Evolutionary conservation across 1,284 basidiomycete species (phyloP).

Genomic region (Coniferiporia sulphurascens): DNA sequence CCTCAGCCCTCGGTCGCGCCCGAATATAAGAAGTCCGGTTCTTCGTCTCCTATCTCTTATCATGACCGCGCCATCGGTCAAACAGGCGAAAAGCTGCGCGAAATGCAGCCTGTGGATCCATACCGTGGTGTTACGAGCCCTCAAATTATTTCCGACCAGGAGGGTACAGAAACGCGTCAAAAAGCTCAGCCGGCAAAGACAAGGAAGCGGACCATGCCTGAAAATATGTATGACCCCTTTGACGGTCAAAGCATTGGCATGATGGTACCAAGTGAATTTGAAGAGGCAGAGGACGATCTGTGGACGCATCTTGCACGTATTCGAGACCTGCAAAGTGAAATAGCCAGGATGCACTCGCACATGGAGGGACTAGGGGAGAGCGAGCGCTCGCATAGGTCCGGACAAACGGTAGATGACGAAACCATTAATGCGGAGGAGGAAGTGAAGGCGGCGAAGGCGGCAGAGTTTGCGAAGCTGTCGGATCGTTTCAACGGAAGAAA

Average conservation of each 20-base stretch:
- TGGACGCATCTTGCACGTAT: conserved; percentile 65
- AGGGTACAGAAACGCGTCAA: conserved; percentile 11
- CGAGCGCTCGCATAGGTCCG: conserved; percentile 21
- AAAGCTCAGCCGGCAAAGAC: conserved; percentile 17
- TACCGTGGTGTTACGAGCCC: conserved; percentile 12
- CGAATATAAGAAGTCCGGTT: neutral
- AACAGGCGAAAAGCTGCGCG: conserved; percentile 33
- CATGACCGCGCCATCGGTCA: conserved; percentile 57
- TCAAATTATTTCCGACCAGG: conserved; percentile 19
- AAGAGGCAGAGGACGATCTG: conserved; percentile 42
- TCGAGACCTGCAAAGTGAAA: conserved; percentile 61
- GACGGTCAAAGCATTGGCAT: conserved; percentile 41
- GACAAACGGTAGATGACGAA: conserved; percentile 25
- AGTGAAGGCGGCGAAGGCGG: conserved; percentile 40
- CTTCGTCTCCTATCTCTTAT: conserved; percentile 27
- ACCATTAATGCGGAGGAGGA: conserved; percentile 30
- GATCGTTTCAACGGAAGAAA: conserved; percentile 64
- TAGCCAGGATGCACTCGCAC: conserved; percentile 63
- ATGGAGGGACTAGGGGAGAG: conserved; percentile 59
- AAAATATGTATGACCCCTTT: conserved; percentile 46
- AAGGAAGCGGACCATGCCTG: conserved; percentile 21
- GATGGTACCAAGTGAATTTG: conserved; percentile 29
- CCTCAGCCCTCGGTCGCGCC: neutral
- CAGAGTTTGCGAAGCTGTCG: conserved; percentile 60
- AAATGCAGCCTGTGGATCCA: conserved; percentile 16